Conservation (phyloP, 805 yeast species). For the Ogataea salicorniae region DNA sequence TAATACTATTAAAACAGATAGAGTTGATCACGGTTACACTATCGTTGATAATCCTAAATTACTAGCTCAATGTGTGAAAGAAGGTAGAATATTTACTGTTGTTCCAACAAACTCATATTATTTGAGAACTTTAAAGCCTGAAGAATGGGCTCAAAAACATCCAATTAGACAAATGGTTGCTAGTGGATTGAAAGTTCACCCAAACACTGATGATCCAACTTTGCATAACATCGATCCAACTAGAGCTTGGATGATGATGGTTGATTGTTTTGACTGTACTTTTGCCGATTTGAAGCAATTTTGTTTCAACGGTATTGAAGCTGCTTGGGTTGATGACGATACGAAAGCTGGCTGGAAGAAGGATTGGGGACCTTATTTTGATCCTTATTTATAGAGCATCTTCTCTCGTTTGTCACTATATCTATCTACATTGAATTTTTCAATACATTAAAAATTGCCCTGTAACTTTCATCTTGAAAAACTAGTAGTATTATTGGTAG, state of each 20-base stretch:
- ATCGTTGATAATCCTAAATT: constrained; percentile 24
- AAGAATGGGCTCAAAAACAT: constrained; percentile 28
- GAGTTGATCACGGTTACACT: constrained; percentile 31
- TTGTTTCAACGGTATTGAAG: constrained; percentile 25
- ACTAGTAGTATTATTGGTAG: not conserved
- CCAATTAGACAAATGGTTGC: constrained; percentile 28
- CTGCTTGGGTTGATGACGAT: constrained; percentile 24
- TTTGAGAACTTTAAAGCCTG: constrained; percentile 22
- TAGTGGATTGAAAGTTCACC: constrained; percentile 25
- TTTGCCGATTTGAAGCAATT: constrained; percentile 19
- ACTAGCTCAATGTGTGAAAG: constrained; percentile 20
- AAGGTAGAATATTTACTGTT: constrained; percentile 23
- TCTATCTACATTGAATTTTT: too few relatives aligned
- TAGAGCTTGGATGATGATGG: constrained; percentile 30
- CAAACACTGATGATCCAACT: constrained; percentile 31
- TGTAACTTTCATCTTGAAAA: too few relatives aligned
- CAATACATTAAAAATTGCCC: too few relatives aligned
- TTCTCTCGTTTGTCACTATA: not conserved
- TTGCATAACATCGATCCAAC: constrained; percentile 29
- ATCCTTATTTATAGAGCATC: not conserved
- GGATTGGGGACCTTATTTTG: constrained; percentile 16
- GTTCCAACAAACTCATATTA: constrained; percentile 32
- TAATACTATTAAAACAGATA: constrained; percentile 20
- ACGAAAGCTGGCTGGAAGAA: constrained; percentile 13
- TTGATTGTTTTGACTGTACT: constrained; percentile 24